These are phyloP conservation scores for Rhododendron henanense DNA, from an alignment of 148 eudicot species.

Conservation along the genomic window DNA sequence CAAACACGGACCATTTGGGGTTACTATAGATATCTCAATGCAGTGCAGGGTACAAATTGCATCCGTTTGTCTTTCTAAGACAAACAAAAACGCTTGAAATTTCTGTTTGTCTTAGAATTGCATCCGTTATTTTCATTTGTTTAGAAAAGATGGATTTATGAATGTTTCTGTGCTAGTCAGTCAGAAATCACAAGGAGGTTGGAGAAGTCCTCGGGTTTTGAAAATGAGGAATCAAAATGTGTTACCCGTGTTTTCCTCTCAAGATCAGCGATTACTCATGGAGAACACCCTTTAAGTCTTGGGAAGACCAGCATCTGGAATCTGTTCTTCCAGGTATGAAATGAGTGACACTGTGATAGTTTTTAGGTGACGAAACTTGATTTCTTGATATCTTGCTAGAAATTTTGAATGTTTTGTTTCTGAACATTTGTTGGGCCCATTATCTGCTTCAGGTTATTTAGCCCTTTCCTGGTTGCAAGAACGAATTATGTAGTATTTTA, in stretches of 20 bases:
- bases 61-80: too few relatives aligned
- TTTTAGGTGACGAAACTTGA: background rate
- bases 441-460: too few relatives aligned
- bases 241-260: conserved; percentile 57
- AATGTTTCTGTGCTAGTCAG: conserved; percentile 84
- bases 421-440: background rate
- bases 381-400: background rate
- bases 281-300: conserved; percentile 94
- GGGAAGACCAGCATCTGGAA: conserved; percentile 93
- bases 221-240: conserved; percentile 36
- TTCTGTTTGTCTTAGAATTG: background rate
- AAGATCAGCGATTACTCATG: conserved; percentile 70
- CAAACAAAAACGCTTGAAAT: too few relatives aligned
- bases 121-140: conserved; percentile 17
- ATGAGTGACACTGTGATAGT: background rate
- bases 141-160: conserved; percentile 37
- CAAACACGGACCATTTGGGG: background rate
- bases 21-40: background rate
- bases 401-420: background rate
- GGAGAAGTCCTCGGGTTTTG: conserved; percentile 50
- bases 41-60: background rate
- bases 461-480: background rate
- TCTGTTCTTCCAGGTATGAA: conserved; percentile 85
- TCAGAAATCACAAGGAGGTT: conserved; percentile 86
- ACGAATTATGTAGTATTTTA: background rate